phyloP scores from a whole-genome alignment of 2,329 filamentous ascomycete genomes.

The Exophiala alcalophila region DNA sequence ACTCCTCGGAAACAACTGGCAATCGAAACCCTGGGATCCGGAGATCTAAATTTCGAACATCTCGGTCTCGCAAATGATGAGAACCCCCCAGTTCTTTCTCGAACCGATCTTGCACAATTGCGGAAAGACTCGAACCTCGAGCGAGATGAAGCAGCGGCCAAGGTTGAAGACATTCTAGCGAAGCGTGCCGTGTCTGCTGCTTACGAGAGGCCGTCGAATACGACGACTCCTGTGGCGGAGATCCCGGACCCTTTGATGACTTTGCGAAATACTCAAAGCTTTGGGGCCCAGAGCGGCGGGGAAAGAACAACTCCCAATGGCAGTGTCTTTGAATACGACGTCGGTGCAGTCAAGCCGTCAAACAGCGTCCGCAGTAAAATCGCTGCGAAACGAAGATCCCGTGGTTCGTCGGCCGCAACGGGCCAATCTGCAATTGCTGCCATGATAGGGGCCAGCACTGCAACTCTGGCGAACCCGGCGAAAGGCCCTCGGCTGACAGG shows the following conservation, averaged over 20 bases:
- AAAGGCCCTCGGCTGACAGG: conserved; percentile 75
- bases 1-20: conserved; percentile 66
- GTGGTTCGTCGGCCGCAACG: conserved; percentile 75
- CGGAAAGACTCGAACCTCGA: conserved; percentile 39
- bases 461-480: conserved; percentile 64
- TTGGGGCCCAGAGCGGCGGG: conserved; percentile 47
- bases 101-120: conserved; percentile 36
- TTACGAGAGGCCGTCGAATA: conserved; percentile 48
- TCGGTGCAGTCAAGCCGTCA: conserved; percentile 56
- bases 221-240: conserved; percentile 40
- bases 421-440: conserved; percentile 65
- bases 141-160: conserved; percentile 54
- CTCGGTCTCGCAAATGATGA: conserved; percentile 62
- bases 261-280: conserved; percentile 30
- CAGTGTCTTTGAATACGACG: conserved; percentile 63
- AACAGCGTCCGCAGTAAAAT: conserved; percentile 66
- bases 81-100: conserved; percentile 33
- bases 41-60: conserved; percentile 84
- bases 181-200: conserved; percentile 61
- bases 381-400: conserved; percentile 66
- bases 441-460: conserved; percentile 67
- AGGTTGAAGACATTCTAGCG: conserved; percentile 57
- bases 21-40: conserved; percentile 82
- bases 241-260: conserved; percentile 38
- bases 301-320: conserved; percentile 61